Evolutionary conservation across 495 filamentous ascomycete species (phyloP).

Genomic region (Podospora comata): DNA sequence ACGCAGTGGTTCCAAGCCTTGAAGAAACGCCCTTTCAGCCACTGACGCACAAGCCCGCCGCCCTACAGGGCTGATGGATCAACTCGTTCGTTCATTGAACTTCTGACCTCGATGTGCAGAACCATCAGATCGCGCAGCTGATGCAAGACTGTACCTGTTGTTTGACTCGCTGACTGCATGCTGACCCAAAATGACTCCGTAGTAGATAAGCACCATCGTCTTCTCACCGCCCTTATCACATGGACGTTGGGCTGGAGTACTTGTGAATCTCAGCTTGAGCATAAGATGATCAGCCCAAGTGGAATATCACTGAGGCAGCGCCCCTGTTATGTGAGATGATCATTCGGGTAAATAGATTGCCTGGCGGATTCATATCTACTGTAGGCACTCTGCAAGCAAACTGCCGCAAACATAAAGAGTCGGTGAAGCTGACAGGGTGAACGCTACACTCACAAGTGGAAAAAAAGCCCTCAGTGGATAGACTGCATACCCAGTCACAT

Average conservation of each 20-base stretch:
- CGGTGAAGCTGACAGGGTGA: slow-evolving; percentile 25
- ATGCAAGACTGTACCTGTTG: background rate
- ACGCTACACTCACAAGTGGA: background rate
- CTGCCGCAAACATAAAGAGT: slow-evolving; percentile 13
- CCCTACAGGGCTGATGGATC: slow-evolving; percentile 25
- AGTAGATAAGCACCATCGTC: background rate
- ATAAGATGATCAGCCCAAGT: background rate
- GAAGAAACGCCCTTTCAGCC: slow-evolving; percentile 1
- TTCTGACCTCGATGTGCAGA: slow-evolving; percentile 18
- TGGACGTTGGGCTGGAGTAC: background rate
- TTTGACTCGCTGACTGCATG: slow-evolving; percentile 5
- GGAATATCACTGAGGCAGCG: background rate
- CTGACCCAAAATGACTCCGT: background rate
- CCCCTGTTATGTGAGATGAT: background rate
- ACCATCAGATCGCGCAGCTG: background rate
- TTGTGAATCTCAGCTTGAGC: background rate
- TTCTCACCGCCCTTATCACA: background rate
- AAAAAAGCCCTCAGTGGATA: background rate
- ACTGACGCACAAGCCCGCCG: slow-evolving; percentile 8
- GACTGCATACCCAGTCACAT: background rate
- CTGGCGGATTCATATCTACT: background rate
- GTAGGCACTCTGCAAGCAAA: slow-evolving; percentile 16
- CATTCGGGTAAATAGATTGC: background rate
- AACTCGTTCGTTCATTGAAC: slow-evolving; percentile 6
- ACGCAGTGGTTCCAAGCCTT: background rate